Percentiles rank a stretch among this genome's conserved stretches.
phyloP scores from a whole-genome alignment of 305 asterid species.

The Fraxinus baroniana region DNA sequence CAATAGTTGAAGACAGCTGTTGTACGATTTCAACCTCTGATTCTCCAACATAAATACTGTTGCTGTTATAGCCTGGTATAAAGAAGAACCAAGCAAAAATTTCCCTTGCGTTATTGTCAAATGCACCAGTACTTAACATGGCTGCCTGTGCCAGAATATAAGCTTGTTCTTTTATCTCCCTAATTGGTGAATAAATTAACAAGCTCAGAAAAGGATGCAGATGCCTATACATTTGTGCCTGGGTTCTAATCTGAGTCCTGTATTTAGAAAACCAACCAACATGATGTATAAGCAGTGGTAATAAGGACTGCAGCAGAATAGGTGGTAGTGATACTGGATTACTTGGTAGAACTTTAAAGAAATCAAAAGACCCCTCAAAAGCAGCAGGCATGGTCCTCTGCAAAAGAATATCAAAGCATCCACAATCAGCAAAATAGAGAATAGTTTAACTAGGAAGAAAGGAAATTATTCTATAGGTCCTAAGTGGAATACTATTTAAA shows the following conservation, averaged over 20 bases:
- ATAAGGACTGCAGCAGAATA: conserved; percentile 64
- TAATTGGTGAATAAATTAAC: conserved; percentile 57
- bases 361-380: conserved; percentile 72
- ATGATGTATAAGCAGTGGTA: conserved; percentile 51
- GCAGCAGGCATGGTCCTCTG: conserved; percentile 77
- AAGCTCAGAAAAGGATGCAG: conserved; percentile 58
- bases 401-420: conserved; percentile 35
- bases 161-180: conserved; percentile 68
- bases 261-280: conserved; percentile 52
- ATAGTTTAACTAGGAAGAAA: not conserved
- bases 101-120: conserved; percentile 71
- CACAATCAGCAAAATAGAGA: not conserved
- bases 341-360: conserved; percentile 65
- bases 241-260: conserved; percentile 44
- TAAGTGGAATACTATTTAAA: not conserved
- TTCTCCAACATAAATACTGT: conserved; percentile 34
- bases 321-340: conserved; percentile 64
- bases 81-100: conserved; percentile 82
- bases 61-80: conserved; percentile 64
- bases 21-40: conserved; percentile 51
- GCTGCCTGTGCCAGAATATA: conserved; percentile 77
- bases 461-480: not conserved
- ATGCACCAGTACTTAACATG: conserved; percentile 91
- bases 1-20: conserved; percentile 64
- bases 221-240: conserved; percentile 66